Conservation (phyloP, 2,329 filamentous ascomycete genomes). For the Alternaria panax region DNA sequence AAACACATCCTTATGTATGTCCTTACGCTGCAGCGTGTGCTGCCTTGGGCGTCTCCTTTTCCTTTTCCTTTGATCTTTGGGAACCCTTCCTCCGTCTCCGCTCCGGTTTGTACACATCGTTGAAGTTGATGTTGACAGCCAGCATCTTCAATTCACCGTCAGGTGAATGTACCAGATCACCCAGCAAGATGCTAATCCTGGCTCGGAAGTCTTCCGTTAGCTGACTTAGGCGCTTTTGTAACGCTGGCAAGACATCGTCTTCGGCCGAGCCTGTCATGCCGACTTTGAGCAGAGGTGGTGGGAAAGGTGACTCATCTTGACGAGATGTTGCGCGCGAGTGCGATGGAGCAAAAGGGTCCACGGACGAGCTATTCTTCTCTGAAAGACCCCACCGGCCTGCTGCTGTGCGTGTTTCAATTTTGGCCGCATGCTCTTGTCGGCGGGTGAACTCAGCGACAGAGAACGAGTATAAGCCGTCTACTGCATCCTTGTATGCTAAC, state of each 20-base stretch:
- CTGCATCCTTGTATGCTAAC: constrained; percentile 90
- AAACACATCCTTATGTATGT: neutral
- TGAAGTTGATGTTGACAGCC: constrained; percentile 98
- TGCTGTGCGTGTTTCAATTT: constrained; percentile 71
- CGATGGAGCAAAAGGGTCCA: constrained; percentile 29
- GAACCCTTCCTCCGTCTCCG: constrained; percentile 63
- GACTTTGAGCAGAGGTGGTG: constrained; percentile 47
- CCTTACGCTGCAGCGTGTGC: neutral
- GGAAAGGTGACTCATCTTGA: constrained; percentile 54
- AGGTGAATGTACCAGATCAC: constrained; percentile 90
- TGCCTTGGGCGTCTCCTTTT: constrained; percentile 36
- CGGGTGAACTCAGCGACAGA: constrained; percentile 92
- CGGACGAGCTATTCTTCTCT: constrained; percentile 55
- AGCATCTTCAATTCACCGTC: constrained; percentile 96
- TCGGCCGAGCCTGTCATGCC: constrained; percentile 52
- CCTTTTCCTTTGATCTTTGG: constrained; percentile 36
- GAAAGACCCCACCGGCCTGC: constrained; percentile 70
- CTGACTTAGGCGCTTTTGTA: constrained; percentile 75
- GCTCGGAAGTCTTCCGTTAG: constrained; percentile 79
- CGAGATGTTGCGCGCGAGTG: constrained; percentile 31
- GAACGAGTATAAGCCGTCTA: constrained; percentile 94
- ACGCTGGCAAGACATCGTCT: constrained; percentile 73
- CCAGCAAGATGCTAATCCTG: constrained; percentile 80
- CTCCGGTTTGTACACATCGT: constrained; percentile 88
- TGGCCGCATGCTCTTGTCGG: constrained; percentile 83